Evolutionary conservation across 106 monocot genomes (phyloP).

Genomic region (Posidonia australis): DNA sequence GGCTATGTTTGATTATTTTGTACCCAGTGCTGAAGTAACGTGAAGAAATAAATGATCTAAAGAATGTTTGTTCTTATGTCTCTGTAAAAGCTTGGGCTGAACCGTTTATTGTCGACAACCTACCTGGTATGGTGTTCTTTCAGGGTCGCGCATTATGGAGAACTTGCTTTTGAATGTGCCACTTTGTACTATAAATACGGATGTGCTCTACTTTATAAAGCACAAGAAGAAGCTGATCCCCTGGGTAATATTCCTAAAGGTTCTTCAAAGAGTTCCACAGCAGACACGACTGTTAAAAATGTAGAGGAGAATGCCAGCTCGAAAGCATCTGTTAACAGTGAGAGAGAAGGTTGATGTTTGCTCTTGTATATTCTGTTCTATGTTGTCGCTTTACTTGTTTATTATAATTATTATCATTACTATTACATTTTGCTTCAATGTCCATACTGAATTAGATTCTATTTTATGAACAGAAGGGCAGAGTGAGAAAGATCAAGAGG

Average conservation of each 20-base stretch:
- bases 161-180: constrained; percentile 78
- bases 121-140: neutral
- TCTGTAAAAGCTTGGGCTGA: neutral
- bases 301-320: constrained; percentile 24
- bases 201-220: constrained; percentile 73
- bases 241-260: constrained; percentile 52
- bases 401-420: neutral
- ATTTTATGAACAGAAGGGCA: constrained; percentile 14
- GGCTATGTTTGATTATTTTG: too few species aligned
- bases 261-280: constrained; percentile 13
- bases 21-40: too few species aligned
- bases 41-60: neutral
- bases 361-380: neutral
- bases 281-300: constrained; percentile 12
- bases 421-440: too few species aligned
- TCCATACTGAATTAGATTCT: neutral
- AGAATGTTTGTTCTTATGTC: neutral
- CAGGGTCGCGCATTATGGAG: constrained; percentile 73
- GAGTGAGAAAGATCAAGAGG: constrained; percentile 30
- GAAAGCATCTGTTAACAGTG: constrained; percentile 14
- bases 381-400: neutral
- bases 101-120: neutral
- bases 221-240: constrained; percentile 88
- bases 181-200: constrained; percentile 86
- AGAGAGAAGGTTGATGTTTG: constrained; percentile 10